Base-by-base conservation (phyloP, 2,329 filamentous ascomycete genomes). In the Penicillium sp. region DNA sequence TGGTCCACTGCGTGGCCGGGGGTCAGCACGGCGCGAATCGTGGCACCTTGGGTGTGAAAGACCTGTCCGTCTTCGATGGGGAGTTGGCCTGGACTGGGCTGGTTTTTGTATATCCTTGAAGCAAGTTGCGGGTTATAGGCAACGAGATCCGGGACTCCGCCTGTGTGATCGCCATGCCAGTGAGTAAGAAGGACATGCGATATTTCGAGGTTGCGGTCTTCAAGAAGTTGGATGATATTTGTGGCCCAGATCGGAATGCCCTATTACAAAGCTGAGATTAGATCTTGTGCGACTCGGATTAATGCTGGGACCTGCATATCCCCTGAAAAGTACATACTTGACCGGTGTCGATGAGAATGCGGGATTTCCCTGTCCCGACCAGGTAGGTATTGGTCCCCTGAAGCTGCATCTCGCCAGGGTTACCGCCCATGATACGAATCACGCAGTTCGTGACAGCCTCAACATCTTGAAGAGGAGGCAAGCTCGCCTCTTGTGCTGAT, bases 1-100 rank as follows among this genome's bases (percentile, higher is more conserved):
- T 94, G 90, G 64, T 95, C 90, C 1, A 75, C 74, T 0, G 90
- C 85, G 63, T 95, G 90, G 1, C 90, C 86, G 0, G 85, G 86
- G 3, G 77, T 80, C 61, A 82, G 65, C 1, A 78, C 44, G 2
- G 75, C 73, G 1, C 61, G 64, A 20, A 75, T 42, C 0, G 71
- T 76, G 3, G 75, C 74, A 2, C 75, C 74, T 26, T 76, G 68
- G 2, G 72, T 68, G 0, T 34, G 21, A 51, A 76, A 76, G 0
- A 68, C 46, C 30, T 76, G 70, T 0, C 69, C 69, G 41, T 78
- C 69, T 1, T 24, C 21, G 9, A 77, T 77, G 8, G 63, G 40
- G 5, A 68, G 61, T 46, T 76, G 52, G 17, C 46, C 45, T 62
- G 67, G 36, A 43, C 47, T 51, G 46, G 70, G 73, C 0, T 46